Evolutionary conservation across 2,329 filamentous ascomycete genomes (phyloP).

Genomic region (Exophiala lecanii-corni): DNA sequence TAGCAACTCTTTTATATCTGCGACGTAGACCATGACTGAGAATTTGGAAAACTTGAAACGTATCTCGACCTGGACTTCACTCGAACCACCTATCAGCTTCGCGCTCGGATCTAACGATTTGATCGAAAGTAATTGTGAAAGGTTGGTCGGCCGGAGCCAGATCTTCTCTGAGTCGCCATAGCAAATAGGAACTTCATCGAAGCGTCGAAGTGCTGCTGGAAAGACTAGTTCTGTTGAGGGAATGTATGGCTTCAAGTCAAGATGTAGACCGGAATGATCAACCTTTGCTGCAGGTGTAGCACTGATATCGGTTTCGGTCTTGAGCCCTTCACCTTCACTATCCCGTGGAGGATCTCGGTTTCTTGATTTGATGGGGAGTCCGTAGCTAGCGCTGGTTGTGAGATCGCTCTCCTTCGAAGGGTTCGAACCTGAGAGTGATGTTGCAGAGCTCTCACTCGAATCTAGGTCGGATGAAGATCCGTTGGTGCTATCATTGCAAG

Average conservation of each 20-base stretch:
- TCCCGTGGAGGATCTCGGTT: constrained; percentile 31
- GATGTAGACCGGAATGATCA: no score
- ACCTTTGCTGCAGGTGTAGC: constrained; percentile 33
- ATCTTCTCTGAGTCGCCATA: constrained; percentile 93
- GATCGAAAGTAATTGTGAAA: constrained; percentile 85
- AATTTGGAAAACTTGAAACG: constrained; percentile 97
- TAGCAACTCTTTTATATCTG: constrained; percentile 83
- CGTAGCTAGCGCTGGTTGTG: constrained; percentile 1
- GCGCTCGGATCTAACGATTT: constrained; percentile 78
- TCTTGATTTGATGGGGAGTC: constrained; percentile 1
- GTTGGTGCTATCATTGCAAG: not conserved
- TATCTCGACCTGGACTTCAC: constrained; percentile 96
- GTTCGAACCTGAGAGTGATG: not conserved
- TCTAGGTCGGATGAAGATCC: not conserved
- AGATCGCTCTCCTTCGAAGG: not conserved
- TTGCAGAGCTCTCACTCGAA: not conserved
- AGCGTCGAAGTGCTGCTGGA: constrained; percentile 75
- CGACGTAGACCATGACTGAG: constrained; percentile 82
- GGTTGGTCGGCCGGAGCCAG: constrained; percentile 85
- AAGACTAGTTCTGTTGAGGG: constrained; percentile 85
- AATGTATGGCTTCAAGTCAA: not conserved
- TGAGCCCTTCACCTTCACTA: constrained; percentile 42
- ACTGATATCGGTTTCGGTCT: constrained; percentile 37
- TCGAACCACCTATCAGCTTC: constrained; percentile 93
- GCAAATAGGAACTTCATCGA: constrained; percentile 73